Base-by-base conservation (phyloP, 352 stramenopile species). In the Stramenopiles sp. region DNA sequence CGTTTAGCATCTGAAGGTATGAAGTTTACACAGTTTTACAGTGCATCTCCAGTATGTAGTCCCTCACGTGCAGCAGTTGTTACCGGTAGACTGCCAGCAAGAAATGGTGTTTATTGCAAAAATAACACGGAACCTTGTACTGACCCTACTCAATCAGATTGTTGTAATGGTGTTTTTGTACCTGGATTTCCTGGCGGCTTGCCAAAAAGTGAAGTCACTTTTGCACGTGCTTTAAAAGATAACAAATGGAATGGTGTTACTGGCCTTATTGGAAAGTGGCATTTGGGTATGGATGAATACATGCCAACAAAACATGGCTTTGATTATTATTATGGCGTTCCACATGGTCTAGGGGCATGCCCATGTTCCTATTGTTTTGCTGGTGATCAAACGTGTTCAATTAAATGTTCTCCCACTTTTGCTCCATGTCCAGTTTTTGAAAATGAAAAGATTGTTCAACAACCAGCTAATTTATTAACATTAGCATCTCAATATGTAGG, bases 321-420 rank as follows among this genome's bases (percentile, higher is more conserved):
- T 63, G 78, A 80, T 74, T 80, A 80, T 74, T 80, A 78, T 7
- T 80, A 78, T 63, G 73, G 53, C 32, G 6, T 80, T 6, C 78
- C 31, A 4, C 7, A 79, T 63, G 29, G 6, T 13, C 78, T 69
- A 27, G 53, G 53, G 53, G 53, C 53, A 23, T 69, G 53, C 53
- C 53, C 53, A 23, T 69, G 53, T 69, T 27, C 20, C 53, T 20
- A 20, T 69, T 69, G 53, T 27, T 69, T 69, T 69, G 53, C 53
- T 23, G 20, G 20, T 20, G 27, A 69, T 69, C 53, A 69, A 69
- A 69, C 53, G 53, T 69, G 53, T 27, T 20, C 20, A 23, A 69
- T 69, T 23, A 69, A 69, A 27, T 69, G 53, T 69, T 27, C 20
- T 23, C 53, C 53, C 20, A 69, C 20, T 79, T 80, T 13, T 31